These are phyloP conservation scores for Verticillium nubilum DNA, from an alignment of 2,329 filamentous ascomycete genomes.

Conservation along the genomic window DNA sequence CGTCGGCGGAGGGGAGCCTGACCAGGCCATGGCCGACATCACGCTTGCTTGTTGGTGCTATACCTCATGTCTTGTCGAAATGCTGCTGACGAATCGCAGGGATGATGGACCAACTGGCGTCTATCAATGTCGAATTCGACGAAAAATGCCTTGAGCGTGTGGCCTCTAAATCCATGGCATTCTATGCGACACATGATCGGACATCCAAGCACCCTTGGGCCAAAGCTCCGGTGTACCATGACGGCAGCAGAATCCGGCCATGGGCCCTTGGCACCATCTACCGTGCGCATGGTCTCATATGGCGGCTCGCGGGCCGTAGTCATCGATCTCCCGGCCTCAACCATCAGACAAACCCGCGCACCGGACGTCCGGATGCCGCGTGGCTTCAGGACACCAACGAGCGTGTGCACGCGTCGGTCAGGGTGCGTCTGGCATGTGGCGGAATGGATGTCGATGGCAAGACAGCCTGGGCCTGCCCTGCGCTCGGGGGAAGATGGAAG, in stretches of 20 bases:
- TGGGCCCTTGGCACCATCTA: conserved; percentile 43
- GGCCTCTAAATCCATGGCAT: conserved; percentile 18
- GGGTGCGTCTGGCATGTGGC: conserved; percentile 44
- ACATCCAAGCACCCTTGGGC: conserved; percentile 32
- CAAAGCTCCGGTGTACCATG: conserved; percentile 38
- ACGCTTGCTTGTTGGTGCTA: conserved; percentile 31
- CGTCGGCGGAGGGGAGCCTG: conserved; percentile 62
- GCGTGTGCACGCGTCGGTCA: conserved; percentile 47
- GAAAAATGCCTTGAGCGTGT: conserved; percentile 33
- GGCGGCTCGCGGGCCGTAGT: conserved; percentile 36
- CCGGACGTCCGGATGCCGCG: conserved; percentile 30
- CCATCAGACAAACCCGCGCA: conserved; percentile 2
- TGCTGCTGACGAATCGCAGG: conserved; percentile 21
- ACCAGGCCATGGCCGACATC: conserved; percentile 37
- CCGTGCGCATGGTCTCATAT: conserved; percentile 31
- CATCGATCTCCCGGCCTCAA: conserved; percentile 43
- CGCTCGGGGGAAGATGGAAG: conserved; percentile 37
- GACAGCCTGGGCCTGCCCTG: conserved; percentile 38
- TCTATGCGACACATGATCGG: conserved; percentile 18
- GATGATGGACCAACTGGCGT: conserved; percentile 53
- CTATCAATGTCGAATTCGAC: conserved; percentile 45
- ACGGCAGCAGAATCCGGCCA: conserved; percentile 40
- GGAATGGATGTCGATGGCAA: conserved; percentile 45
- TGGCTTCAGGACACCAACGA: conserved; percentile 50
- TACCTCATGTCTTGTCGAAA: background rate